A percentile compares a stretch with the other conserved stretches of the same genome.
Conservation (phyloP, 2,329 filamentous ascomycete species). For the Cladosporium phlei region DNA sequence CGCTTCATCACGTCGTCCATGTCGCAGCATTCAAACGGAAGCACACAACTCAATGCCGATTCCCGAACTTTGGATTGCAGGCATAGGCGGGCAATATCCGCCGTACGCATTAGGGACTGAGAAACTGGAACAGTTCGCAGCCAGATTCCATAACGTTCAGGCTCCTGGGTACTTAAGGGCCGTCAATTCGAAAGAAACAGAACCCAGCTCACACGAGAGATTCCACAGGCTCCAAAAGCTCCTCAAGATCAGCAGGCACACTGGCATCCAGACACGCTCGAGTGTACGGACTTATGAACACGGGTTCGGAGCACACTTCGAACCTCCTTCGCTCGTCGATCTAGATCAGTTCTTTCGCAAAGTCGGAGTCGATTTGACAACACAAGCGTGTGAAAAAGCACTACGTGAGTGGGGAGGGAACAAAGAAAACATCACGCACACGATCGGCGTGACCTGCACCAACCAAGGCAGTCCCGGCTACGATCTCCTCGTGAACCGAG, state of each 20-base stretch:
- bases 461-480: constrained; percentile 35
- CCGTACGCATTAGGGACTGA: not conserved
- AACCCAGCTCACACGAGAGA: not conserved
- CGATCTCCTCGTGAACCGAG: constrained; percentile 34
- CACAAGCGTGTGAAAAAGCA: constrained; percentile 31
- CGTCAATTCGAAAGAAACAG: not conserved
- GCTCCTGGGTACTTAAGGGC: not conserved
- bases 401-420: constrained; percentile 27
- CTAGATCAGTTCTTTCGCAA: constrained; percentile 28
- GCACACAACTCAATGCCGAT: no score
- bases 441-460: constrained; percentile 36
- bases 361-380: constrained; percentile 29
- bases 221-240: not conserved
- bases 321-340: constrained; percentile 13
- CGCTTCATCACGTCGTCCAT: no score
- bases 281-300: not conserved
- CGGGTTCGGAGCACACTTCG: not conserved
- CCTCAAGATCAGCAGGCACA: not conserved
- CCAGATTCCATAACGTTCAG: not conserved
- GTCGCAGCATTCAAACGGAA: no score
- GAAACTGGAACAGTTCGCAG: not conserved
- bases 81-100: not conserved
- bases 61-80: no score
- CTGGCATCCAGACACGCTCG: not conserved
- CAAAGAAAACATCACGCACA: constrained; percentile 32